Evolutionary conservation across 257 asterid genomes (phyloP).

Genomic region (Gardenia jasminoides): DNA sequence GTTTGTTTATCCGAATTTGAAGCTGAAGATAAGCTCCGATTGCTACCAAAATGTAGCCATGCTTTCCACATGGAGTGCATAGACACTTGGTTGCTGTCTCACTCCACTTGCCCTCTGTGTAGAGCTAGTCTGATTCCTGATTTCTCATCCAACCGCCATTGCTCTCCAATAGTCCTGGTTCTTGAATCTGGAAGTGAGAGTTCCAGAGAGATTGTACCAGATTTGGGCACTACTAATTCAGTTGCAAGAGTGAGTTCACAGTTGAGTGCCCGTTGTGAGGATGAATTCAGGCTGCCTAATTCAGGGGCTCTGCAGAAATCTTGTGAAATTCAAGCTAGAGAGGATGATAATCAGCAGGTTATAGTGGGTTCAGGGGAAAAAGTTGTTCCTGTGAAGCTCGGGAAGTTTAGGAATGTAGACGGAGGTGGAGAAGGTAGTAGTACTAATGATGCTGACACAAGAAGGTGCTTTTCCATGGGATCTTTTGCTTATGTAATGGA

Average conservation of each 20-base stretch:
- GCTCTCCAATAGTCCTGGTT: conserved; percentile 68
- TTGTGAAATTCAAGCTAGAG: conserved; percentile 47
- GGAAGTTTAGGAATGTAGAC: conserved; percentile 71
- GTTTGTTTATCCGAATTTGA: conserved; percentile 92
- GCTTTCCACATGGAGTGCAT: conserved; percentile 97
- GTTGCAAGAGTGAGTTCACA: conserved; percentile 50
- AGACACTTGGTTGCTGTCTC: conserved; percentile 93
- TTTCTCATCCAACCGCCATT: conserved; percentile 33
- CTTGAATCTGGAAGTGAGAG: conserved; percentile 83
- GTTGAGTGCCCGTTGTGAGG: conserved; percentile 31
- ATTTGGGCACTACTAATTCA: conserved; percentile 15
- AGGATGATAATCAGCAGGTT: conserved; percentile 27
- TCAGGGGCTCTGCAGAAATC: conserved; percentile 36
- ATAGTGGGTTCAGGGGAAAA: conserved; percentile 38
- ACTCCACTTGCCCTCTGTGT: conserved; percentile 96
- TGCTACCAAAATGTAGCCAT: conserved; percentile 88
- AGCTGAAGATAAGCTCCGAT: conserved; percentile 68
- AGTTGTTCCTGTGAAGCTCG: conserved; percentile 75
- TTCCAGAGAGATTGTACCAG: conserved; percentile 57
- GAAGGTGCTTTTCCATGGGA: conserved; percentile 95
- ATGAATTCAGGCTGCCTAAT: conserved; percentile 24
- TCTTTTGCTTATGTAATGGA: conserved; percentile 93
- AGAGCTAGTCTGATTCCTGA: conserved; percentile 69
- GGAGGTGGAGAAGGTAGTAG: conserved; percentile 42
- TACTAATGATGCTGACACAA: conserved; percentile 42